Conservation (phyloP, 371 early-diverging fungal genomes). For the Smittium mucronatum region DNA sequence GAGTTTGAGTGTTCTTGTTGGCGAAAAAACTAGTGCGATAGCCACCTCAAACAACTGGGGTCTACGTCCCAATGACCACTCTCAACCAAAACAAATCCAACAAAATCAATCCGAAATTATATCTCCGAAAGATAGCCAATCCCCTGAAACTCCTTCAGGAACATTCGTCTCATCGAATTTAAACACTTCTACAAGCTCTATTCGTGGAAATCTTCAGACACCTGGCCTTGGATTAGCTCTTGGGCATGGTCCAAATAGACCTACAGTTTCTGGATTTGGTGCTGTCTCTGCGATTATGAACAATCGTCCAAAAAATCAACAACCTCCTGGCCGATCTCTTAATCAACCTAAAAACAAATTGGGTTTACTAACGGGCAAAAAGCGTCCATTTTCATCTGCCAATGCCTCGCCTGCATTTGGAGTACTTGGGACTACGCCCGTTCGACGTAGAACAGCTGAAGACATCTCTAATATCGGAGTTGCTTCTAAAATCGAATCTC, state of each 20-base stretch:
- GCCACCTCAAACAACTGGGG: neutral
- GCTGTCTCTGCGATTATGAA: conserved; percentile 6
- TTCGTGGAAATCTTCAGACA: neutral
- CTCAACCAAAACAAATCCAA: neutral
- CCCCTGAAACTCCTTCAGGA: neutral
- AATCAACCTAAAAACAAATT: conserved; percentile 9
- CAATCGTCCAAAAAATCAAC: neutral
- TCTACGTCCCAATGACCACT: neutral
- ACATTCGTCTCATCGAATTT: neutral
- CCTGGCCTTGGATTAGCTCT: neutral
- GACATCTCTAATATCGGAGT: neutral
- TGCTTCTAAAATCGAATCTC: neutral
- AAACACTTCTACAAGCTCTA: neutral
- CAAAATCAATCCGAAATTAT: neutral
- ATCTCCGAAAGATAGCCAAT: neutral
- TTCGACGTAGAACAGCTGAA: neutral
- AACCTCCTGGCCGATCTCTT: neutral
- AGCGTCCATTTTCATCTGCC: neutral
- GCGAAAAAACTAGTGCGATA: too few relatives aligned
- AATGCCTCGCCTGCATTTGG: neutral
- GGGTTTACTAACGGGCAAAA: conserved; percentile 4
- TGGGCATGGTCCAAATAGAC: neutral
- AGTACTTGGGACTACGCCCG: neutral
- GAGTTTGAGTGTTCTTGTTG: neutral
- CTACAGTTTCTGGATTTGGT: neutral